These are phyloP conservation scores for Cyclotella choctawhatcheeana DNA, from an alignment of 108 stramenopile species.

Conservation along the genomic window DNA sequence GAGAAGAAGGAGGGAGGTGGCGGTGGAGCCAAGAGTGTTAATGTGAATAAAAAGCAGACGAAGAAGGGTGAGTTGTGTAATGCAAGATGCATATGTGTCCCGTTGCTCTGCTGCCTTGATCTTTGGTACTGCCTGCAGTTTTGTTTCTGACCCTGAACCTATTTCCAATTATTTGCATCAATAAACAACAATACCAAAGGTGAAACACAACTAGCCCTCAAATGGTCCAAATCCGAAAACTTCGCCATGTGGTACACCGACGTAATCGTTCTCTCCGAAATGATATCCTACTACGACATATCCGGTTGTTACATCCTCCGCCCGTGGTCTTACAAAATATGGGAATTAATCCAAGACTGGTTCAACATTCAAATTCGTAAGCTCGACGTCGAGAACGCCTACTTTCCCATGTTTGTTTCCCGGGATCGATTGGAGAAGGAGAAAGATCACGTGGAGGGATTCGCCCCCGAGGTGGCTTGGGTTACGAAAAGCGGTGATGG, in stretches of 20 bases:
- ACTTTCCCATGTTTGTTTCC: constrained; percentile 98
- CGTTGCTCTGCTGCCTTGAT: not conserved
- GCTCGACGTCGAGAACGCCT: constrained; percentile 94
- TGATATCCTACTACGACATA: constrained; percentile 99
- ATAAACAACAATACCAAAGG: not conserved
- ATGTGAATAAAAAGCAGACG: constrained; percentile 62
- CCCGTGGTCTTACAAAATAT: constrained; percentile 98
- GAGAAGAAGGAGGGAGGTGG: constrained; percentile 23
- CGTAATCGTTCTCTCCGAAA: constrained; percentile 97
- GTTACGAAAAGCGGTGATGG: constrained; percentile 91
- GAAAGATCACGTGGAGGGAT: constrained; percentile 99
- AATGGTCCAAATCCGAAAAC: constrained; percentile 93
- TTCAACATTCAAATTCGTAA: constrained; percentile 90
- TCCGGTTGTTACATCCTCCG: constrained; percentile 99
- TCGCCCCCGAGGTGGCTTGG: constrained; percentile 98
- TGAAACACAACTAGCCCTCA: constrained; percentile 75
- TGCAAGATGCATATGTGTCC: not conserved
- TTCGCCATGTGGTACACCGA: constrained; percentile 98
- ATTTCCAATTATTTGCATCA: not conserved
- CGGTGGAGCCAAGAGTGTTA: constrained; percentile 28
- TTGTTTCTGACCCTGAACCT: no score
- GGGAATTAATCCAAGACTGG: constrained; percentile 98
- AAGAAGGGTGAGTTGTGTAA: constrained; percentile 62
- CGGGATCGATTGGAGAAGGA: constrained; percentile 94
- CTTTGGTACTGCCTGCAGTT: not conserved